These are phyloP conservation scores for Gigaspora rosea DNA, from an alignment of 192 early-diverging fungal genomes.

Conservation along the genomic window DNA sequence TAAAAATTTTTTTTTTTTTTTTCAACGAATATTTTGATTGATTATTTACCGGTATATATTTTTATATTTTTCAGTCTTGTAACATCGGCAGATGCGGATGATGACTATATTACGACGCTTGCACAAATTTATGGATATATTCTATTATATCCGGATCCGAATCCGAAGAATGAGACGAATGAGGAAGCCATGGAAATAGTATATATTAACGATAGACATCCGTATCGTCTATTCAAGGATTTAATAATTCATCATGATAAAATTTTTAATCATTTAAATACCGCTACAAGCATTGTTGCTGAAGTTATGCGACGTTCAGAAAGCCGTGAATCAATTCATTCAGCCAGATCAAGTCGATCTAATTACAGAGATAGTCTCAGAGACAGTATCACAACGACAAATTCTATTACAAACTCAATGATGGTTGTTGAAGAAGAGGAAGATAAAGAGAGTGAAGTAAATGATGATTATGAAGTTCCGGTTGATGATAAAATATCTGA, in stretches of 20 bases:
- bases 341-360: neutral
- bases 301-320: slow-evolving; percentile 15
- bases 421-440: no score
- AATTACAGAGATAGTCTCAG: no score
- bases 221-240: slow-evolving; percentile 45
- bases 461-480: no score
- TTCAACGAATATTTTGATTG: neutral
- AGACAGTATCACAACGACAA: no score
- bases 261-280: slow-evolving; percentile 8
- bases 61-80: neutral
- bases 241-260: slow-evolving; percentile 10
- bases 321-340: slow-evolving; percentile 9
- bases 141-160: slow-evolving; percentile 41
- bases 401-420: no score
- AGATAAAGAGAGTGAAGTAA: no score
- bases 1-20: no score
- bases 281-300: neutral
- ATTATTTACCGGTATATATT: neutral
- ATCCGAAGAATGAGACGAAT: no score
- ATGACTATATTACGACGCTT: slow-evolving; percentile 39
- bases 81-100: slow-evolving; percentile 36
- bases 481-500: no score
- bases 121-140: slow-evolving; percentile 51
- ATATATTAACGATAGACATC: slow-evolving; percentile 48
- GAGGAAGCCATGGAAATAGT: slow-evolving; percentile 39